Evolutionary conservation across 345 rosid genomes (phyloP), one percentile per base, ranked within the genome.

Genomic region (Iberis pinnata): DNA sequence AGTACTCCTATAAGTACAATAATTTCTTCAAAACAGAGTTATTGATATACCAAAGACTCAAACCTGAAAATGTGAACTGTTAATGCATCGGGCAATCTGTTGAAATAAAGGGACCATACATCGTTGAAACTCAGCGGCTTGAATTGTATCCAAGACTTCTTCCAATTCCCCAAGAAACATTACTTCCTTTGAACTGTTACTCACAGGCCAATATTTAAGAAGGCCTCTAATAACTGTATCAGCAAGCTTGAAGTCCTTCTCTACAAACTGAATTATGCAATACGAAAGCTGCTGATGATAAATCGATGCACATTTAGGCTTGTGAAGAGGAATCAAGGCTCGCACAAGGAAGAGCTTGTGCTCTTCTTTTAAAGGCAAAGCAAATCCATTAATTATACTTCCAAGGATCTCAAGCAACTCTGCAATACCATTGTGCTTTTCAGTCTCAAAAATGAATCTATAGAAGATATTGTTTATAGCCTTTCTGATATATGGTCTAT

Each of bases 131-230:
- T 87, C 96, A 9, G 87, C 78, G 24, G 81, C 78, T 45, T 87
- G 96, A 36, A 93, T 87, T 14, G 89, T 85, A 73, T 87, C 96
- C 66, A 87, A 75, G 51, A 87, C 93, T 76, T 87, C 96, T 68
- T 87, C 92, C 56, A 87, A 58, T 66, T 87, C 96, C 3, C 88
- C 80, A 35, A 87, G 75, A 70, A 83, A 86, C 92, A 83, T 73
- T 14, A 86, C 95, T 75, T 86, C 92, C 71, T 86, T 86, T 6
- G 92, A 83, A 65, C 96, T 87, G 67, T 83, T 83, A 43, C 89
- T 87, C 29, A 87, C 66, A 39, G 93, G 96, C 96, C 96, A 87
- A 62, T 83, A 87, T 42, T 78, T 87, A 3, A 87, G 25, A 70
- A 87, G 69, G 38, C 95, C 92, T 33, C 92, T 63, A 32, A 86